Percentiles rank a stretch among this genome's conserved stretches.
These are phyloP conservation scores for Boletus semigastroideus DNA, from an alignment of 1,284 basidiomycete species.

Conservation along the genomic window DNA sequence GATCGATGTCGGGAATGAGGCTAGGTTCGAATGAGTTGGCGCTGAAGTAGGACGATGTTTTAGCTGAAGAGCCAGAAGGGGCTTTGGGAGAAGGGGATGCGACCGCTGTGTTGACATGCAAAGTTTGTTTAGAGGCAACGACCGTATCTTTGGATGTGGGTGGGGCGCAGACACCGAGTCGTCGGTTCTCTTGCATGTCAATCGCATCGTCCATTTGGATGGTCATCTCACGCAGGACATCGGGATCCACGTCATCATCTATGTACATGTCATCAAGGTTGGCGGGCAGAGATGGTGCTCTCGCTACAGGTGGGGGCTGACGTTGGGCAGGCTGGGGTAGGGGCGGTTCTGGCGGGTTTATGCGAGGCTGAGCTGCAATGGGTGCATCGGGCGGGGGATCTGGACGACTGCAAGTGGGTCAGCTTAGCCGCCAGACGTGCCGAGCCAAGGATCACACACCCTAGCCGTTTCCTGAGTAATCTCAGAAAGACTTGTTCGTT, in stretches of 20 bases:
- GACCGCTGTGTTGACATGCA: background rate
- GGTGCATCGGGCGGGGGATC: constrained; percentile 21
- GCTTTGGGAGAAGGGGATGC: constrained; percentile 15
- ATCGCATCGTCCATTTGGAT: constrained; percentile 20
- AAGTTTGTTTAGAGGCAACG: background rate
- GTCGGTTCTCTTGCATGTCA: constrained; percentile 3
- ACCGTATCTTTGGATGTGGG: constrained; percentile 7
- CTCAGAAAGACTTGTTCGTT: constrained; percentile 55
- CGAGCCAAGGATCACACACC: constrained; percentile 44
- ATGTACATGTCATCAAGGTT: constrained; percentile 25
- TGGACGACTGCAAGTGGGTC: constrained; percentile 22
- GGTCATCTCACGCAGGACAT: constrained; percentile 28
- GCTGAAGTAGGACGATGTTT: constrained; percentile 26
- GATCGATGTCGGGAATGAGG: constrained; percentile 28
- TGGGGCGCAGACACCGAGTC: background rate
- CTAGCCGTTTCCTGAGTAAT: constrained; percentile 55
- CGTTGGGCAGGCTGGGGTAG: constrained; percentile 3
- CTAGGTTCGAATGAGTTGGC: constrained; percentile 1
- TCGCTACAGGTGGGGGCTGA: constrained; percentile 6
- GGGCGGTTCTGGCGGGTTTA: constrained; percentile 7
- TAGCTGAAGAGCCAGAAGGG: constrained; percentile 1
- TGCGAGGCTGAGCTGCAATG: constrained; percentile 4
- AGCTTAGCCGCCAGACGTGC: background rate
- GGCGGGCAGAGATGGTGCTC: constrained; percentile 10
- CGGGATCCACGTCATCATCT: constrained; percentile 31